Base-by-base conservation (phyloP, 2,329 filamentous ascomycete genomes). In the Beauveria bassiana region DNA sequence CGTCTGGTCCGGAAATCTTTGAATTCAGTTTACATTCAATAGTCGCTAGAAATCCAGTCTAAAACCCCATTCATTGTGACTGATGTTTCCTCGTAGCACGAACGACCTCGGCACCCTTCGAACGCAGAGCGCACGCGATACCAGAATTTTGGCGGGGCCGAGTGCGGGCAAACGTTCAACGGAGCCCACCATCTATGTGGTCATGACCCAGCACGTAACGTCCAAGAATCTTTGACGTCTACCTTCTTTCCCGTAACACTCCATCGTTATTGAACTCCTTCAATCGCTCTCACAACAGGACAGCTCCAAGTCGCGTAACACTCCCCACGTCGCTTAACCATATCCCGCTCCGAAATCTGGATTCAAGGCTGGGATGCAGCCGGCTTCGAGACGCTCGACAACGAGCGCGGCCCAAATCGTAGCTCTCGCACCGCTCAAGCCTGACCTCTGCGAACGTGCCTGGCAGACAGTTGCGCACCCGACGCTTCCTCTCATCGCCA, bases 401-500 rank as follows among this genome's bases (percentile, higher is more conserved):
- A 64, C 64, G 49, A 53, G 62, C 5, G 49, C 51, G 38, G 64
- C 66, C 59, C 59, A 65, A 57, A 72, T 85, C 67, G 68, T 70
- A 59, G 76, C 81, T 24, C 76, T 86, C 16, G 72, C 78, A 3
- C 72, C 79, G 46, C 77, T 86, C 70, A 77, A 78, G 56, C 83
- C 81, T 42, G 79, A 85, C 67, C 79, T 88, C 51, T 80, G 82
- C 69, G 81, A 86, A 66, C 90, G 95, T 68, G 88, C 91, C 69
- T 99, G 95, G 95, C 85, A 86, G 65, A 91, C 90, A 22, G 79
- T 87, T 62, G 90, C 93, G 1, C 95, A 99, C 71, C 92, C 93
- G 2, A 88, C 86, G 31, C 86, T 95, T 22, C 93, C 95, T 3
- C 84, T 98, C 63, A 80, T 97, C 68, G 95, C 93, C 62, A 97